Evolutionary conservation across 345 rosid genomes (phyloP), one percentile per base, ranked within the genome.

Genomic region (Psidium guajava): DNA sequence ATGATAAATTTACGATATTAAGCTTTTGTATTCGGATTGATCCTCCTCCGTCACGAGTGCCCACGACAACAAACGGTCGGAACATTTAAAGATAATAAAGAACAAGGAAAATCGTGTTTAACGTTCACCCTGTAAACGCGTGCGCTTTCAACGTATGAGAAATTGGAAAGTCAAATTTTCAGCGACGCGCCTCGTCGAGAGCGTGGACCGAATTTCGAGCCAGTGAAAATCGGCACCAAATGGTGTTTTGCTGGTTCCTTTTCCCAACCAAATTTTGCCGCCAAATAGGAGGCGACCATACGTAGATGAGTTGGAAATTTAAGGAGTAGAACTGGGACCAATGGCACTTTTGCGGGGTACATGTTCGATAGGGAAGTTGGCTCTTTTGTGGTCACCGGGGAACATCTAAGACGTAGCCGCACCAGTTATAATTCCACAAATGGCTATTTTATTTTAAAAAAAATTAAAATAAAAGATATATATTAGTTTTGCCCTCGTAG

Each of bases 361-460:
- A 18, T 24, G 47, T 3, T 27, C 20, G 73, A 0, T 59, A 6
- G 40, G 73, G 73, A 16, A 59, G 5, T 15, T 14, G 10, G 73
- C 77, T 1, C 7, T 36, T 69, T 15, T 8, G 0, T 32, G 18
- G 32, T 16, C 1, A 6, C 0, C 0, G 59, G 58, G 58, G n/a
- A 2, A 24, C 27, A 56, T 24, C 59, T 9, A 56, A 56, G 25
- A 56, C 13, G 59, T 9, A 22, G 59, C 59, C 9, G 6, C 75
- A 64, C 24, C 1, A 1, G 24, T 16, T 32, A 44, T 32, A 36
- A 64, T 64, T 16, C 8, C 24, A 32, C 12, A 8, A 64, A 64
- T 32, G 22, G 24, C 44, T 64, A 16, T 16, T 16, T 61, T 12
- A 1, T 59, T 59, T 9, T 44, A 5, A n/a, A n/a, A 12, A n/a